A percentile compares a stretch with the other conserved stretches of the same genome.
phyloP scores from a whole-genome alignment of 208 protist genomes.

The Acanthamoeba lenticulata region DNA sequence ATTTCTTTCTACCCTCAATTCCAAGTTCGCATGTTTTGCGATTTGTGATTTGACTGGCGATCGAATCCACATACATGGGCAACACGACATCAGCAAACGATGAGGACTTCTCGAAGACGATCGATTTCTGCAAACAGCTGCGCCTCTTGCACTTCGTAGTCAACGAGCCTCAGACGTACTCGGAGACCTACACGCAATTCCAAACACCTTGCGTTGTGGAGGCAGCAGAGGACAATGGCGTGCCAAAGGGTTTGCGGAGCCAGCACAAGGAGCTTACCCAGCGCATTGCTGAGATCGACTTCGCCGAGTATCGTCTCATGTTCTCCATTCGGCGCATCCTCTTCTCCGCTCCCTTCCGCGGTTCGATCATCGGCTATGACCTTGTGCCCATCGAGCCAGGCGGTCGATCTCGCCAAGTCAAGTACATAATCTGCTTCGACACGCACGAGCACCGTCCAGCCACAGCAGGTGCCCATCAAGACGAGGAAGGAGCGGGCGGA shows the following conservation, averaged over 20 bases:
- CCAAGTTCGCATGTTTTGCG: no score
- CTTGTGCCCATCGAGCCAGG: not conserved
- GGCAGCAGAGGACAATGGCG: not conserved
- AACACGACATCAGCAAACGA: not conserved
- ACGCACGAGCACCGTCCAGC: not conserved
- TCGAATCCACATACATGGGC: no score
- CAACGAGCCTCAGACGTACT: not conserved
- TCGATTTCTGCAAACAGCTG: constrained; percentile 28
- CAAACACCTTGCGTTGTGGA: not conserved
- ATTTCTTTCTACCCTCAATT: no score
- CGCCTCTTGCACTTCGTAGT: not conserved
- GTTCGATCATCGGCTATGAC: not conserved
- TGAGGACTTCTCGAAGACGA: constrained; percentile 31
- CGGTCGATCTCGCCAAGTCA: not conserved
- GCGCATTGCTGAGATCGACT: constrained; percentile 10
- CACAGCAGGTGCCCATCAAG: not conserved
- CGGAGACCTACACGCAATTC: not conserved
- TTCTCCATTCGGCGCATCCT: constrained; percentile 30
- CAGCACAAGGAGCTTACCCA: not conserved
- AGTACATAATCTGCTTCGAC: constrained; percentile 21
- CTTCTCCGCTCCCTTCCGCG: not conserved
- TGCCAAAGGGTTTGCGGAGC: not conserved
- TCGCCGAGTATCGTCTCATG: constrained; percentile 6
- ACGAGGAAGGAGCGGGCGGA: not conserved
- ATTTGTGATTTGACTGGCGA: no score